phyloP scores from a whole-genome alignment of 1,284 basidiomycete species.

The Afroboletus lepidellus region DNA sequence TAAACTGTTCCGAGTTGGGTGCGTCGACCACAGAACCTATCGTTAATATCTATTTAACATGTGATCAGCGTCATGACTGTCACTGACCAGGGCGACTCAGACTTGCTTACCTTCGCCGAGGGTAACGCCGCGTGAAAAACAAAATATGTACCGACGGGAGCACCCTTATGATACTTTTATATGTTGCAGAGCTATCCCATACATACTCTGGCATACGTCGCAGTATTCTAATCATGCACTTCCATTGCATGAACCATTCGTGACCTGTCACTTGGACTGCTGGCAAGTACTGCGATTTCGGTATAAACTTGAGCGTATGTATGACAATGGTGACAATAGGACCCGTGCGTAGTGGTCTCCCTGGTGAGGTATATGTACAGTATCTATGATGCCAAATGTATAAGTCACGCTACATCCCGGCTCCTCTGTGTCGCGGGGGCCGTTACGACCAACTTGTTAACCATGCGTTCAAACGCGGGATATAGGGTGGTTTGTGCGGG shows the following conservation, averaged over 20 bases:
- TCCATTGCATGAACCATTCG: too few relatives aligned
- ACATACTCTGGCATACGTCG: not conserved
- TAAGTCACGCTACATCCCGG: slow-evolving; percentile 2
- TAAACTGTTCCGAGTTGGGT: slow-evolving; percentile 99
- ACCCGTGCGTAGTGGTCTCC: not conserved
- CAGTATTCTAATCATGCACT: slow-evolving; percentile 7
- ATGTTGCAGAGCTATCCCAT: not conserved
- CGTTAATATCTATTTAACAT: slow-evolving; percentile 6
- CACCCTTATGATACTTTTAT: slow-evolving; percentile 5
- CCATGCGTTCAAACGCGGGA: slow-evolving; percentile 24
- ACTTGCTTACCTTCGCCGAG: slow-evolving; percentile 81
- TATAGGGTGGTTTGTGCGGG: slow-evolving; percentile 25
- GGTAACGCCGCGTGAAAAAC: slow-evolving; percentile 47
- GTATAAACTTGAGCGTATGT: not conserved
- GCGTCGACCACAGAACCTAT: slow-evolving; percentile 33
- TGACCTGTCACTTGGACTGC: too few relatives aligned
- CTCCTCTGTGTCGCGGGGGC: slow-evolving; percentile 3
- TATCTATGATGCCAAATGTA: not conserved
- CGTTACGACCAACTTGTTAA: slow-evolving; percentile 20
- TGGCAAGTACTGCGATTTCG: not conserved
- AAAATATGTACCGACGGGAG: not conserved
- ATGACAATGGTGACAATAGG: not conserved
- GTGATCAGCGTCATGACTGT: slow-evolving; percentile 88
- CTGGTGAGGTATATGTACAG: slow-evolving; percentile 1
- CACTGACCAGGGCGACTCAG: slow-evolving; percentile 95